phyloP scores from a whole-genome alignment of 345 rosid genomes.

The Eucalyptus pauciflora region DNA sequence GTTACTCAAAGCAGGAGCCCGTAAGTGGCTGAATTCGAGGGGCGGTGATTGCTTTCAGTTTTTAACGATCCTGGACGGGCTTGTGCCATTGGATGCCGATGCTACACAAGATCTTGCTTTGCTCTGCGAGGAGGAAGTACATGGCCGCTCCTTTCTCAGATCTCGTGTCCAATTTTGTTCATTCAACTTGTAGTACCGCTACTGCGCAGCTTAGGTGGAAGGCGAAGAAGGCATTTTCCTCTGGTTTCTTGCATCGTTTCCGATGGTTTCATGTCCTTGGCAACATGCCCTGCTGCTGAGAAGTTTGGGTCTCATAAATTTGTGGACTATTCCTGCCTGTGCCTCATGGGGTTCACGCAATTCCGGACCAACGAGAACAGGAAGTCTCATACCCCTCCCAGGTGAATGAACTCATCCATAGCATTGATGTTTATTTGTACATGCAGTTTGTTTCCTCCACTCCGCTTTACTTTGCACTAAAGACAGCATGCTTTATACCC shows the following conservation, averaged over 20 bases:
- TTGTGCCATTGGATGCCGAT: not conserved
- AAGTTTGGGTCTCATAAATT: not conserved
- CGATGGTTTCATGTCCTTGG: not conserved
- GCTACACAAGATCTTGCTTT: not conserved
- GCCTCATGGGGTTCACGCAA: too few relatives aligned
- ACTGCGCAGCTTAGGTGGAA: too few relatives aligned
- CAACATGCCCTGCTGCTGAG: not conserved
- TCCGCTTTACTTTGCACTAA: too few relatives aligned
- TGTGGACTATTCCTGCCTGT: not conserved
- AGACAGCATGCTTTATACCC: too few relatives aligned
- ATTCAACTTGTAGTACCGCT: not conserved
- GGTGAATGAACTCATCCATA: too few relatives aligned
- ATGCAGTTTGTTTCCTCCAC: too few relatives aligned
- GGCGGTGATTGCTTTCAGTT: not conserved
- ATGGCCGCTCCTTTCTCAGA: not conserved
- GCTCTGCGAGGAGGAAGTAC: not conserved
- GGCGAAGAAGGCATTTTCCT: not conserved
- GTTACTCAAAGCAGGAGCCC: not conserved
- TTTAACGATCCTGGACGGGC: constrained; percentile 1
- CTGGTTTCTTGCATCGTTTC: not conserved
- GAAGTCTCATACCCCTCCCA: too few relatives aligned
- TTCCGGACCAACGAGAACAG: too few relatives aligned
- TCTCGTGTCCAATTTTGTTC: not conserved
- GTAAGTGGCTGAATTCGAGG: too few relatives aligned
- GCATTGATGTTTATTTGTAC: too few relatives aligned